Base-by-base conservation (phyloP, 805 yeast genomes). In the Cephaloascus albidus region DNA sequence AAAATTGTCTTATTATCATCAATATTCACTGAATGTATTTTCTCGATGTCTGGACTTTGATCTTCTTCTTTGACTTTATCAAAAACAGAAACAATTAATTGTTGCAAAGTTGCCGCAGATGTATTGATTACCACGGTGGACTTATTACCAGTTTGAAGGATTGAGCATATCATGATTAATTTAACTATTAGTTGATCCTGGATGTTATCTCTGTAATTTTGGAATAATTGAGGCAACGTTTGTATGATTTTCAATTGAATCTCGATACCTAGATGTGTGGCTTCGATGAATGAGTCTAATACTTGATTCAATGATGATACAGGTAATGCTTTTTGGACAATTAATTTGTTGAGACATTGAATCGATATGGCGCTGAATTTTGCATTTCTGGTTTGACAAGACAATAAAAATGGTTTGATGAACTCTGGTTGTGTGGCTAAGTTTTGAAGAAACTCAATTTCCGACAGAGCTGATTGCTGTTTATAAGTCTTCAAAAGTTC, bases 81-180 rank as follows among this genome's bases (percentile, higher is more conserved):
- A 56, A 83, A 90, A 0, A 88, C 73, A 23, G 83, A 76, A 30
- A 83, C 76, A 35, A 88, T 71, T 34, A 93, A 61, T 55, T 93
- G 97, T 45, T 88, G 94, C 36, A 88, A 70, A 3, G 97, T 87
- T 2, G 97, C 98, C 37, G 86, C 79, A 0, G 97, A 96, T 0
- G 97, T 85, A 50, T 88, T 89, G 12, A 77, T 70, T 4, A 93
- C 95, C 48, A 85, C 85, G 0, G 83, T 76, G 4, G 80, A 72
- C 48, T 84, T 82, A 44, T 77, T 82, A 12, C 78, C 70, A 12
- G 76, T 63, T 41, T 85, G 88, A 37, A 93, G 66, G 27, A 77
- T 71, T 0, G 93, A 72, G 53, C 95, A 85, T 2, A 90, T 76
- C 18, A 66, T 62, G 17, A 90, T 60, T 10, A 86, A 57, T 44